Base-by-base conservation (phyloP, 768 basidiomycete genomes). In the Polyporus arcularius region DNA sequence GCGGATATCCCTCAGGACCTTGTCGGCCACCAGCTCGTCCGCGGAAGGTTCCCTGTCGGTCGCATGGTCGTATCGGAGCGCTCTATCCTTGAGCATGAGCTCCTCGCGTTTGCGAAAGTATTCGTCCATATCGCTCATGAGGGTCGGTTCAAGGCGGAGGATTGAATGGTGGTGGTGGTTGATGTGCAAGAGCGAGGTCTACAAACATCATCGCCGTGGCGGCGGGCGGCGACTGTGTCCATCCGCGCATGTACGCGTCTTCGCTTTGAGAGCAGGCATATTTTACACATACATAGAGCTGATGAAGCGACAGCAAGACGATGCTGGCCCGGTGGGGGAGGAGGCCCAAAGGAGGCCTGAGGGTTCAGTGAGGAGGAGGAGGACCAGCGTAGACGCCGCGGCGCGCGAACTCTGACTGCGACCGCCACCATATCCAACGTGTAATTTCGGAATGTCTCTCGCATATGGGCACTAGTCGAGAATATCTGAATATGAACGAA, bases 1-100 rank as follows among this genome's bases (percentile, higher is more conserved):
- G 38, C 89, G 83, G 56, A 92, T 80, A 30, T 71, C 70, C 21
- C 87, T 78, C 38, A 87, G 69, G 53, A 85, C 76, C 55, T 72
- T 71, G 63, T 91, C 90, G 10, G 88, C 90, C 69, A 87, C 85
- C 0, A 72, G 67, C 18, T 71, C 67, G 2, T 80, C 64, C 5
- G 40, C 35, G 14, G 65, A 53, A 14, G 68, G 57, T 15, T 38
- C n/a, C 3, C 39, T 54, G 30, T 60, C 21, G 1, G 39, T 41
- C 4, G 58, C 50, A 10, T 59, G 28, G 50, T 75, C 74, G 8
- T 68, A 61, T 14, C 73, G 71, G 1, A 63, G 67, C 26, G 66
- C 64, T 26, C 68, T 67, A 56, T 75, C 74, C 41, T 66, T 53
- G 6, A 47, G 45, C n/a, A 75, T 71, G 32, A 75, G 65, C 18